Percentiles rank a stretch among this genome's conserved stretches.
Conservation (phyloP, 2,329 filamentous ascomycete genomes). For the Pyrenochaeta sp. region DNA sequence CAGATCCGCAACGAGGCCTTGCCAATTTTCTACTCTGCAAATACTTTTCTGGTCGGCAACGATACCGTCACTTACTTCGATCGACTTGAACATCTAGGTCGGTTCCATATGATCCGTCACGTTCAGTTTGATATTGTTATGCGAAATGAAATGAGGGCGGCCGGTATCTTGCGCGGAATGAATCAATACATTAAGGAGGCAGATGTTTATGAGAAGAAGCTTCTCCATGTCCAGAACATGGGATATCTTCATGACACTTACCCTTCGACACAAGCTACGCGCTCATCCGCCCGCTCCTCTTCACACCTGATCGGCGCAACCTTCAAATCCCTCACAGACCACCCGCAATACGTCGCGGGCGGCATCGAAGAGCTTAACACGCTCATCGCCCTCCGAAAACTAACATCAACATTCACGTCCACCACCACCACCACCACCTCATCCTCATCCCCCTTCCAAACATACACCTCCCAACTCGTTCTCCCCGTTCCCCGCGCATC, state of each 20-base stretch:
- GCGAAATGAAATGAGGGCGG: not conserved
- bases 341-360: slow-evolving; percentile 15
- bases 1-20: slow-evolving; percentile 24
- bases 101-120: slow-evolving; percentile 30
- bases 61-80: slow-evolving; percentile 31
- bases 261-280: no score
- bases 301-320: not conserved
- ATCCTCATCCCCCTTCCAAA: not conserved
- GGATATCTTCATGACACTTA: not conserved
- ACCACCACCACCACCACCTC: not conserved
- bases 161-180: slow-evolving; percentile 14
- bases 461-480: slow-evolving; percentile 17
- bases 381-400: slow-evolving; percentile 24
- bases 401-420: slow-evolving; percentile 10
- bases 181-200: slow-evolving; percentile 17
- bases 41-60: slow-evolving; percentile 22
- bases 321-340: slow-evolving; percentile 1
- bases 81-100: slow-evolving; percentile 21
- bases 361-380: slow-evolving; percentile 15
- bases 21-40: slow-evolving; percentile 29
- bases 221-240: not conserved
- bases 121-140: slow-evolving; percentile 20
- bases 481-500: slow-evolving; percentile 17
- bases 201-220: slow-evolving; percentile 12
- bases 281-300: not conserved